Evolutionary conservation across 2,329 filamentous ascomycete species (phyloP).

Genomic region (Penicillium palitans): DNA sequence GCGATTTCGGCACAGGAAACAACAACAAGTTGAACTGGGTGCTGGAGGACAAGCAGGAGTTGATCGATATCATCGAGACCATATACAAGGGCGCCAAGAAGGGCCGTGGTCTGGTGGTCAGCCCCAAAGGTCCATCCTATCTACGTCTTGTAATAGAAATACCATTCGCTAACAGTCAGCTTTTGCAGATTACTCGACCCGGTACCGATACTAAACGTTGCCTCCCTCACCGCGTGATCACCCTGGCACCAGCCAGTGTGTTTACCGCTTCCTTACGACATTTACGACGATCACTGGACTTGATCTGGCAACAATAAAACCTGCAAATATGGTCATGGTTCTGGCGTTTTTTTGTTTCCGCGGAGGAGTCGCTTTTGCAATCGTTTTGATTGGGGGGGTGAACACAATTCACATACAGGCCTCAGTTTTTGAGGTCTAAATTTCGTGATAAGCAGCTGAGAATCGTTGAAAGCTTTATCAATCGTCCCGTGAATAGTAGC

Average conservation of each 20-base stretch:
- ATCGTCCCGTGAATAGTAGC: neutral
- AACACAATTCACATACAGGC: neutral
- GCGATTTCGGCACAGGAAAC: conserved; percentile 93
- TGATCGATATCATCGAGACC: conserved; percentile 98
- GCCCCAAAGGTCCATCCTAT: conserved; percentile 70
- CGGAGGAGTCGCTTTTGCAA: neutral
- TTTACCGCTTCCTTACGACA: conserved; percentile 15
- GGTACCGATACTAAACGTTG: conserved; percentile 61
- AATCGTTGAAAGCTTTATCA: neutral
- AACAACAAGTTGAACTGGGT: conserved; percentile 99
- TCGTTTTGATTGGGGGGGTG: neutral
- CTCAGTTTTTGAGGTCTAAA: neutral
- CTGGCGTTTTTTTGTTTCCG: conserved; percentile 5
- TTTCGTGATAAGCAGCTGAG: neutral
- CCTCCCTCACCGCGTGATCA: neutral
- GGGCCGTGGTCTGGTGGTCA: conserved; percentile 91
- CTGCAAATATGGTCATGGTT: conserved; percentile 3
- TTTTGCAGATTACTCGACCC: conserved; percentile 60
- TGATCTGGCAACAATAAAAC: conserved; percentile 6
- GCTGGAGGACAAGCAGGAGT: conserved; percentile 93
- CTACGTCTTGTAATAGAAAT: neutral
- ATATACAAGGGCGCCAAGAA: conserved; percentile 99
- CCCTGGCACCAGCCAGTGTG: conserved; percentile 1
- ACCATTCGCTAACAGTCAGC: conserved; percentile 3
- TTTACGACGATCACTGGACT: conserved; percentile 19